These are phyloP conservation scores for Zymoseptoria crescenta DNA, from an alignment of 2,329 filamentous ascomycete species.

Conservation along the genomic window DNA sequence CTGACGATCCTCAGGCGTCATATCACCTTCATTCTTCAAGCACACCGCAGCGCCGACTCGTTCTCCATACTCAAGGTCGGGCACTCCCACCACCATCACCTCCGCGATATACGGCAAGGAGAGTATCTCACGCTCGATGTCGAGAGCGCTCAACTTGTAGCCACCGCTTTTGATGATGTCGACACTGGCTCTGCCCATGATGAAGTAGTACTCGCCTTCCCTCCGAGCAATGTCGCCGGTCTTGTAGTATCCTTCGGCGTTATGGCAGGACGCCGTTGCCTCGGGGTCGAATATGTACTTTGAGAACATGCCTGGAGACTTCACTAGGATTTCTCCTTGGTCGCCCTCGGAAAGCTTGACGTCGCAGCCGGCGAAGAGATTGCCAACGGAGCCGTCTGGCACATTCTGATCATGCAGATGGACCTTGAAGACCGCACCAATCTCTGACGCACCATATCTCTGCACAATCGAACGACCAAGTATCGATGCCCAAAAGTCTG, in stretches of 20 bases:
- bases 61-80: slow-evolving; percentile 48
- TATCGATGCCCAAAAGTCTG: slow-evolving; percentile 44
- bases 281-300: slow-evolving; percentile 27
- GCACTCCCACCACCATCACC: slow-evolving; percentile 47
- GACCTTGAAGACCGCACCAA: slow-evolving; percentile 43
- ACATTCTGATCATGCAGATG: slow-evolving; percentile 35
- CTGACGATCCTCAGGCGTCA: slow-evolving; percentile 14
- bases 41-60: slow-evolving; percentile 47
- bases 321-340: slow-evolving; percentile 43
- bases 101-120: slow-evolving; percentile 43
- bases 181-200: slow-evolving; percentile 45
- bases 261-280: slow-evolving; percentile 25
- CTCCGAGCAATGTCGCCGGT: slow-evolving; percentile 31
- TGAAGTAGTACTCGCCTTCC: slow-evolving; percentile 43
- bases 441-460: slow-evolving; percentile 45
- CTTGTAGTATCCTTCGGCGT: slow-evolving; percentile 26
- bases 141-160: slow-evolving; percentile 49
- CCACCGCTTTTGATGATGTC: slow-evolving; percentile 51
- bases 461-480: slow-evolving; percentile 39
- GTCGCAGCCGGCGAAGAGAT: slow-evolving; percentile 40
- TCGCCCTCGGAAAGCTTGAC: slow-evolving; percentile 38
- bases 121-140: slow-evolving; percentile 48
- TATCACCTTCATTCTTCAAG: slow-evolving; percentile 29
- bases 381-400: slow-evolving; percentile 39
- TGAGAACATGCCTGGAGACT: slow-evolving; percentile 30